Evolutionary conservation across 2,329 filamentous ascomycete genomes (phyloP).

Genomic region (Mycosphaerella arachidis): DNA sequence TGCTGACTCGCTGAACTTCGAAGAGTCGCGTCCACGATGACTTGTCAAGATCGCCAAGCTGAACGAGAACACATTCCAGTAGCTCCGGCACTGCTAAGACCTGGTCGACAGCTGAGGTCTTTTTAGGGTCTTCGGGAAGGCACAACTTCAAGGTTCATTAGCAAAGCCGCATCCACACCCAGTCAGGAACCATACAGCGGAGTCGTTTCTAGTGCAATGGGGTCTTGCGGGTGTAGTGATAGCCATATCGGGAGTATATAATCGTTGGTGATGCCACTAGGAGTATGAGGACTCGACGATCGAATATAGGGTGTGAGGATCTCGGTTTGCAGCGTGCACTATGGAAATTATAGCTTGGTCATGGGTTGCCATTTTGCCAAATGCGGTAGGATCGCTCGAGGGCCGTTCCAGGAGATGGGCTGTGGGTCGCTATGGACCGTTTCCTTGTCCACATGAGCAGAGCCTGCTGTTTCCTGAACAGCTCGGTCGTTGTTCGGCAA

Average conservation of each 20-base stretch:
- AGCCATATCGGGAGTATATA: background rate
- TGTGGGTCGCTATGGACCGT: conserved; percentile 3
- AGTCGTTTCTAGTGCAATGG: background rate
- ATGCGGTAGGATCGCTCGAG: conserved; percentile 2
- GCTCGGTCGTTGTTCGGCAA: background rate
- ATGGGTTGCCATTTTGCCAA: conserved; percentile 2
- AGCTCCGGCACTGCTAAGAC: conserved; percentile 21
- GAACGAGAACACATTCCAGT: conserved; percentile 19
- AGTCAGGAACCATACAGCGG: background rate
- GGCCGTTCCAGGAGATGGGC: background rate
- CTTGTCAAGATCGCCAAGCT: conserved; percentile 13
- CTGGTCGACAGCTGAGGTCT: conserved; percentile 6
- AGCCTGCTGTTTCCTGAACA: conserved; percentile 5
- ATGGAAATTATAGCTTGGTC: conserved; percentile 1
- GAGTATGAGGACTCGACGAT: background rate
- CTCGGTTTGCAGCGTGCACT: background rate
- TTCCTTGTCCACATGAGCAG: conserved; percentile 4
- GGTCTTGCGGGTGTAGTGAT: background rate
- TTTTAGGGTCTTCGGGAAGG: background rate
- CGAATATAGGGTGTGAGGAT: background rate
- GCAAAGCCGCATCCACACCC: background rate
- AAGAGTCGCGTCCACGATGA: conserved; percentile 20
- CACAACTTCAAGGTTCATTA: background rate
- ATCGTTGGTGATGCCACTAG: background rate
- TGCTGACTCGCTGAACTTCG: conserved; percentile 18